phyloP scores from a whole-genome alignment of 352 stramenopile genomes.

The Phytophthora ramorum region DNA sequence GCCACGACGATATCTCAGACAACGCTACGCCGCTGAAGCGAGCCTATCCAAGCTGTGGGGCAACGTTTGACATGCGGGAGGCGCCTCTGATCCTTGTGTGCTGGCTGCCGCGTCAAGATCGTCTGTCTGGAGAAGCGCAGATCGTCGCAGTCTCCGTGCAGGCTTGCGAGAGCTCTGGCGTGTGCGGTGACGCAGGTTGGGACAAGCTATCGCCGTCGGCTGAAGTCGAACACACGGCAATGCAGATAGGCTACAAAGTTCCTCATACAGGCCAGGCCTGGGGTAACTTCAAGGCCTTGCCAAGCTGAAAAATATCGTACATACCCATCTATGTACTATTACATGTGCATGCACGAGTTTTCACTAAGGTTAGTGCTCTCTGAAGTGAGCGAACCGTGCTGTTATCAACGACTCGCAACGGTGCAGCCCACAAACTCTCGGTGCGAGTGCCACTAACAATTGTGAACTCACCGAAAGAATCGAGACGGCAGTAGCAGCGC shows the following conservation, averaged over 20 bases:
- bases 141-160: neutral
- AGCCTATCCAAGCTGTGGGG: slow-evolving; percentile 14
- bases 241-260: no score
- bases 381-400: neutral
- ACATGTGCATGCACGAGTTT: neutral
- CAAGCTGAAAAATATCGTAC: no score
- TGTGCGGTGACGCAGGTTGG: slow-evolving; percentile 1
- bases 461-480: slow-evolving; percentile 12
- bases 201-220: neutral
- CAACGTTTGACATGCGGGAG: slow-evolving; percentile 10
- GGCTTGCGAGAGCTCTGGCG: slow-evolving; percentile 2
- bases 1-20: slow-evolving; percentile 2
- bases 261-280: no score
- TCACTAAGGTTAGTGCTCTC: neutral
- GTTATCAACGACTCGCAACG: neutral
- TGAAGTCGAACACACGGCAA: no score
- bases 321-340: no score
- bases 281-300: no score
- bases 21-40: slow-evolving; percentile 2
- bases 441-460: neutral
- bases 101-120: slow-evolving; percentile 4
- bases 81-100: slow-evolving; percentile 10
- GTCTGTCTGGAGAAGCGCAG: slow-evolving; percentile 1
- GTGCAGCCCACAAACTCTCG: neutral
- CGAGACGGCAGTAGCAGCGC: slow-evolving; percentile 7